Evolutionary conservation across 495 filamentous ascomycete genomes (phyloP), one percentile per base, ranked within the genome.

Genomic region (Hypoxylon perforatum): DNA sequence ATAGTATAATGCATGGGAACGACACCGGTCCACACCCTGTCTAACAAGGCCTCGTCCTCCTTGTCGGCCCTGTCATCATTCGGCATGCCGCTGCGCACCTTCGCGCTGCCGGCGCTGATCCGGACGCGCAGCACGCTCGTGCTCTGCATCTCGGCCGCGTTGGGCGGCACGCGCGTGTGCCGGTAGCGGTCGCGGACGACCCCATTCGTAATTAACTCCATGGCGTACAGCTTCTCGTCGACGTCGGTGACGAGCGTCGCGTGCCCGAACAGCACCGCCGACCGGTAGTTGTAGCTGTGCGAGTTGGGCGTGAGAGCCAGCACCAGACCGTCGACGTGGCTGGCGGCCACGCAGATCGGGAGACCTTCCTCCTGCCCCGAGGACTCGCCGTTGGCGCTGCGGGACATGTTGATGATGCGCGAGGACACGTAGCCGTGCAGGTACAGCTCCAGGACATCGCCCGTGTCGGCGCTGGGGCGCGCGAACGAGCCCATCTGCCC

Each of bases 241-340:
- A 76, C 72, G 54, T 88, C 85, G 14, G 82, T 84, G 18, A 97
- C 92, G 9, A 90, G 70, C 1, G 69, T 77, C 11, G 91, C 94
- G 71, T 87, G 85, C 4, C 94, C 93, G 71, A 93, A 91, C 22
- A 96, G 81, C 14, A 91, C 77, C 6, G 91, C 93, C 41, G 89
- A 92, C 70, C 92, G 92, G 79, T 95, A 97, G 80, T 97, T 97
- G 81, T 91, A 94, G 73, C 84, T 91, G 80, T 96, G 92, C 18
- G 82, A 81, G 77, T 90, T 89, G 22, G 94, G 92, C 0, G 92
- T 91, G 22, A 94, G 83, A 7, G 90, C 83, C 14, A 96, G 82
- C 33, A 94, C 86, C 10, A 94, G 76, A 18, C 92, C 92, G 78
- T 94, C 91, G 12, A 93, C 28, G 70, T 78, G 76, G 65, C 90